Evolutionary conservation across 805 yeast genomes (phyloP).

Genomic region (Myxozyma nipponensis): DNA sequence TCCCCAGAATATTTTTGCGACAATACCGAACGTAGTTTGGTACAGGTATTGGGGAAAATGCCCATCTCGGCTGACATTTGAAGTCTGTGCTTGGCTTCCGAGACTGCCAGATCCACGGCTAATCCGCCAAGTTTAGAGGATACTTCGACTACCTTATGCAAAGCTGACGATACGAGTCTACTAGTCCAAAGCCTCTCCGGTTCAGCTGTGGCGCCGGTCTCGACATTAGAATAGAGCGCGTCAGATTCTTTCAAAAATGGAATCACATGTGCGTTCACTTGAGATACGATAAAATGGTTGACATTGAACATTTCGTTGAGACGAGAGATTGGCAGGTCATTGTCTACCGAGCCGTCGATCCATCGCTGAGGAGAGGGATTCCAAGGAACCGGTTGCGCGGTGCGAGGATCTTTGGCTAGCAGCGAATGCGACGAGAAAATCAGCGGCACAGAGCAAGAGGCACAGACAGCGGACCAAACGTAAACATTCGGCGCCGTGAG

Average conservation of each 20-base stretch:
- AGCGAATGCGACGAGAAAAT: constrained; percentile 82
- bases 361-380: constrained; percentile 69
- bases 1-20: constrained; percentile 91
- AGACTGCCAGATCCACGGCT: constrained; percentile 41
- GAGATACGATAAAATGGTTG: constrained; percentile 95
- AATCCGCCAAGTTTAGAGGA: constrained; percentile 13
- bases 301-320: constrained; percentile 96
- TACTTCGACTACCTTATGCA: constrained; percentile 3
- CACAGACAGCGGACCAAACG: constrained; percentile 91
- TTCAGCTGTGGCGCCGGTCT: not conserved
- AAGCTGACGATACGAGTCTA: constrained; percentile 1
- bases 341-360: constrained; percentile 95
- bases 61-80: constrained; percentile 74
- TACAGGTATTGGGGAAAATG: constrained; percentile 63
- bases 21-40: constrained; percentile 69
- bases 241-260: constrained; percentile 54
- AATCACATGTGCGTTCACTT: constrained; percentile 93
- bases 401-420: constrained; percentile 72
- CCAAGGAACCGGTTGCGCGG: constrained; percentile 79
- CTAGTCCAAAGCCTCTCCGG: not conserved
- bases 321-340: constrained; percentile 86
- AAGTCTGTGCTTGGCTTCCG: constrained; percentile 75
- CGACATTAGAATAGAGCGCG: not conserved
- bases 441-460: constrained; percentile 92
- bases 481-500: constrained; percentile 91